A percentile compares a stretch with the other conserved stretches of the same genome.
Evolutionary conservation across 306 rosid species (phyloP).

Genomic region (Sesbania bispinosa): DNA sequence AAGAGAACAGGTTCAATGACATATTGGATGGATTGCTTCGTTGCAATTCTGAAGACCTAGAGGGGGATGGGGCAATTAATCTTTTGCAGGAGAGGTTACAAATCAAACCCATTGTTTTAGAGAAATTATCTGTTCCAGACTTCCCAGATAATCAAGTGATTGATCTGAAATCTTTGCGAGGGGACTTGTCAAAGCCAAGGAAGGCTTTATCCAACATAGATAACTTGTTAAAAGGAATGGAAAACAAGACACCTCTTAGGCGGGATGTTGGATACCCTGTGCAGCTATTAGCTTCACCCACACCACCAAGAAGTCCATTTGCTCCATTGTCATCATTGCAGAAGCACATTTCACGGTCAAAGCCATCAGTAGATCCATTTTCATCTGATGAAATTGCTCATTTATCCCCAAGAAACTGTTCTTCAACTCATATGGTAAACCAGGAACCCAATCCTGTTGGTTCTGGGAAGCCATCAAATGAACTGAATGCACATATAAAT

Average conservation of each 20-base stretch:
- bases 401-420: conserved; percentile 30
- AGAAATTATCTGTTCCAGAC: conserved; percentile 55
- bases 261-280: conserved; percentile 29
- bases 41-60: conserved; percentile 52
- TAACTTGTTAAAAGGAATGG: conserved; percentile 40
- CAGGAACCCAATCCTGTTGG: conserved; percentile 31
- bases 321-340: conserved; percentile 43
- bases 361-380: conserved; percentile 54
- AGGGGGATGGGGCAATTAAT: conserved; percentile 48
- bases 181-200: conserved; percentile 43
- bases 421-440: conserved; percentile 1
- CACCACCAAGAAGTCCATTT: conserved; percentile 73
- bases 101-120: conserved; percentile 59
- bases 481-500: conserved; percentile 15
- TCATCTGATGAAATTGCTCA: conserved; percentile 47
- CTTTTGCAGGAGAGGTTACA: conserved; percentile 66
- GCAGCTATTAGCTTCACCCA: conserved; percentile 52
- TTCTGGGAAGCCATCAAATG: conserved; percentile 33
- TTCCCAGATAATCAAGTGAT: conserved; percentile 42
- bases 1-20: conserved; percentile 34
- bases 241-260: conserved; percentile 34
- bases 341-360: conserved; percentile 47
- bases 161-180: conserved; percentile 42
- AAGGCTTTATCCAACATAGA: conserved; percentile 40
- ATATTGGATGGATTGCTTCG: conserved; percentile 59